phyloP scores from a whole-genome alignment of 148 eudicot genomes.

The Amaranthus palmeri region DNA sequence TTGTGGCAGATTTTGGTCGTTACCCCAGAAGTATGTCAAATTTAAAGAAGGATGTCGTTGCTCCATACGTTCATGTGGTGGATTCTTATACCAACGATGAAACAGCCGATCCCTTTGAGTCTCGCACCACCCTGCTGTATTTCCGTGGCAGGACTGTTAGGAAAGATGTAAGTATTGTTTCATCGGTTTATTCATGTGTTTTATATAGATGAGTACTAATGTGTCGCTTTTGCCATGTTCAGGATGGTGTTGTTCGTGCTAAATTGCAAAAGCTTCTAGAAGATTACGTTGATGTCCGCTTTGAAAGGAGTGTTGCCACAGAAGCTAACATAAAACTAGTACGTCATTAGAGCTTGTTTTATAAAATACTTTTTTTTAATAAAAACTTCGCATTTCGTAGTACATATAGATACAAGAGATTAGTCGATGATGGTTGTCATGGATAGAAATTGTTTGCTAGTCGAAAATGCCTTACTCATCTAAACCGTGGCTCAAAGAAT shows the following conservation, averaged over 20 bases:
- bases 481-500: too few relatives aligned
- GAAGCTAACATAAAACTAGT: slow-evolving; percentile 70
- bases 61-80: slow-evolving; percentile 90
- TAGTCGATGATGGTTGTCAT: background rate
- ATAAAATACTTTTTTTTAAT: too few relatives aligned
- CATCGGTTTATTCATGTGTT: background rate
- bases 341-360: slow-evolving; percentile 15
- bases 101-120: slow-evolving; percentile 52
- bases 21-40: slow-evolving; percentile 55
- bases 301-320: slow-evolving; percentile 61
- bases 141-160: slow-evolving; percentile 88
- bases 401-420: background rate
- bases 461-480: too few relatives aligned
- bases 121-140: slow-evolving; percentile 78
- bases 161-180: slow-evolving; percentile 58
- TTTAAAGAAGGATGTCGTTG: slow-evolving; percentile 86
- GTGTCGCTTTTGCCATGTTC: slow-evolving; percentile 14
- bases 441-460: background rate
- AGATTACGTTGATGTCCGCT: slow-evolving; percentile 62
- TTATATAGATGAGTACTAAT: background rate
- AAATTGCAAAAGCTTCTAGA: slow-evolving; percentile 55
- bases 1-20: slow-evolving; percentile 98
- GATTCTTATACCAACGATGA: slow-evolving; percentile 65
- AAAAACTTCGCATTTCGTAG: background rate
- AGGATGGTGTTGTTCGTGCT: slow-evolving; percentile 84